Evolutionary conservation across 129 eudicot genomes (phyloP).

Genomic region (Saposhnikovia divaricata): DNA sequence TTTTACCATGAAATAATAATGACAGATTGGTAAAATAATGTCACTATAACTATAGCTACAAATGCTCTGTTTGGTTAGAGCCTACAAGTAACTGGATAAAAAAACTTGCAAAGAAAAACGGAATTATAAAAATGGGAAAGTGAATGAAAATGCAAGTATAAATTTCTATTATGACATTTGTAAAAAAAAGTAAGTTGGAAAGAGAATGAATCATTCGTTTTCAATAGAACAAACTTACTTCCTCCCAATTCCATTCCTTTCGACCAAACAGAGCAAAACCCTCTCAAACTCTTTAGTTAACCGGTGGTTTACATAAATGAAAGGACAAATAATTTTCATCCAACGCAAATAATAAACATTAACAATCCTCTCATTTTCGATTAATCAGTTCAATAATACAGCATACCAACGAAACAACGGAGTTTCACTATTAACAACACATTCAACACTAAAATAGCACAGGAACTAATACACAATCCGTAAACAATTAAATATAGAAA

Average conservation of each 20-base stretch:
- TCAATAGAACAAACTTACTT: too few species aligned
- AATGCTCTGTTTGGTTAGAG: not conserved
- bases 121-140: not conserved
- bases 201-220: too few species aligned
- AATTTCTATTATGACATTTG: too few species aligned
- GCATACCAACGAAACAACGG: not conserved
- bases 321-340: not conserved
- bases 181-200: too few species aligned
- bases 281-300: too few species aligned
- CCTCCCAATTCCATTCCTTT: not conserved
- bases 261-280: too few species aligned
- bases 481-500: too few species aligned
- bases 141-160: not conserved
- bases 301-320: not conserved
- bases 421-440: not conserved
- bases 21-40: not conserved
- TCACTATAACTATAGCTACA: not conserved
- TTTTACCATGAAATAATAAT: not conserved
- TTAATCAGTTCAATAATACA: not conserved
- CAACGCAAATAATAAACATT: not conserved
- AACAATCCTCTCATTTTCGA: not conserved
- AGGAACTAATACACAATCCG: not conserved
- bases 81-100: not conserved
- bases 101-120: not conserved
- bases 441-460: not conserved